Base-by-base conservation (phyloP, 768 basidiomycete genomes). In the Mrakia gelida region DNA sequence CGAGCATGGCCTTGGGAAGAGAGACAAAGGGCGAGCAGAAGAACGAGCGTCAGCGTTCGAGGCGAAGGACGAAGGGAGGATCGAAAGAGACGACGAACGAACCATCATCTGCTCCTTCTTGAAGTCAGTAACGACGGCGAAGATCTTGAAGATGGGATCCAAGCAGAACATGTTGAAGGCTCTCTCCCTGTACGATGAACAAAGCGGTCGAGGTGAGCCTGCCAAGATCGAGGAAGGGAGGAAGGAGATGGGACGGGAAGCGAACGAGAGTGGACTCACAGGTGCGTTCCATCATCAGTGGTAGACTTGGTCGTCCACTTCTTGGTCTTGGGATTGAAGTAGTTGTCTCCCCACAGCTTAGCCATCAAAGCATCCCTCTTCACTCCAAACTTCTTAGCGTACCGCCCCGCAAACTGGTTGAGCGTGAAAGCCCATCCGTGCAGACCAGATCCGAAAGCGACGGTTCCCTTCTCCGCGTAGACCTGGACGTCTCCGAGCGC, bases 401-500 rank as follows among this genome's bases (percentile, higher is more conserved):
- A 99, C 77, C 95, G 91, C 80, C 84, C 83, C 68, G 97, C 95
- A 85, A 99, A 99, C 85, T 98, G 94, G 83, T 95, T 93, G 83
- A 99, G 94, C 80, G 96, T 95, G 89, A 99, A 98, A 73, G 91
- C 95, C 97, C 97, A 99, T 82, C 97, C 97, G 86, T 99, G 97
- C 80, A 99, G 92, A 89, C 97, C 97, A 81, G 97, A 97, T 82
- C 91, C 97, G 86, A 99, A 99, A 73, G 97, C 97, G 83, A 99
- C 92, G 80, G 97, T 99, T 82, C 97, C 97, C 86, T 91, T 89
- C 82, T 99, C 97, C 82, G 97, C 96, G 88, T 96, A 98, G 81
- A 98, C 95, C 87, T 99, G 97, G 84, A 95, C 92, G 85, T 99
- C 97, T 84, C 97, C 97, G 80, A 99, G 94, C 76, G 90, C 92